Base-by-base conservation (phyloP, 2,329 filamentous ascomycete genomes). In the Penicillium capsulatum region DNA sequence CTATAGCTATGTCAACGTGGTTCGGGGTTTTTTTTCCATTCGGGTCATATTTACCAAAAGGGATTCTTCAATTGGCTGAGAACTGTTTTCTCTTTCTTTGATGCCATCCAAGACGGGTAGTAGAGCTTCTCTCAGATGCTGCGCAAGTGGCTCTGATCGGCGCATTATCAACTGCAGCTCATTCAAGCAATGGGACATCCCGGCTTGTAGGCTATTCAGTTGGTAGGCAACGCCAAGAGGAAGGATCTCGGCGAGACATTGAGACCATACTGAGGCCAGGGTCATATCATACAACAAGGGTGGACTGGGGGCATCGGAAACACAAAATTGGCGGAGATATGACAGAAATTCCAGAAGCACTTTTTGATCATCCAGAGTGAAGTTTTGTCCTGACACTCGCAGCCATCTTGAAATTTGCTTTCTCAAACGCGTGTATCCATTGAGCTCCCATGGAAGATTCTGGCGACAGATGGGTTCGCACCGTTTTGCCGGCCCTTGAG, bases 401-500 rank as follows among this genome's bases (percentile, higher is more conserved):
- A 63, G 38, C 60, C 59, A 62, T 31, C 35, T 44, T 15, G 60
- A 39, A 9, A 59, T 40, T 16, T 55, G 37, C 17, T 48, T 60
- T 58, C 64, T 61, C 17, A 66, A 36, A 8, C 61, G 59, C 34
- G 56, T 55, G 38, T 59, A 61, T 17, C 54, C 53, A 42, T 66
- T 61, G 9, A 65, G 33, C 16, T 57, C 40, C 58, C 61, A 64
- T 13, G 58, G 52, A 29, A 62, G 48, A 28, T 63, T 59, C 34
- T 63, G 62, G 36, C 60, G 59, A 30, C 60, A 42, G 19, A 50
- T 49, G 22, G 54, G 40, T 4, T 46, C 36, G 9, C 48, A 54
- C 9, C 51, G 46, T 31, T 47, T 54, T 17, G 38, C 33, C 5
- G 35, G 26, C 5, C 38, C 33, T 30, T 46, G 28, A 3, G 42